Percentiles rank a stretch among this genome's conserved stretches.
These are phyloP conservation scores for Synchytrium microbalum DNA, from an alignment of 371 early-diverging fungal species.

Conservation along the genomic window DNA sequence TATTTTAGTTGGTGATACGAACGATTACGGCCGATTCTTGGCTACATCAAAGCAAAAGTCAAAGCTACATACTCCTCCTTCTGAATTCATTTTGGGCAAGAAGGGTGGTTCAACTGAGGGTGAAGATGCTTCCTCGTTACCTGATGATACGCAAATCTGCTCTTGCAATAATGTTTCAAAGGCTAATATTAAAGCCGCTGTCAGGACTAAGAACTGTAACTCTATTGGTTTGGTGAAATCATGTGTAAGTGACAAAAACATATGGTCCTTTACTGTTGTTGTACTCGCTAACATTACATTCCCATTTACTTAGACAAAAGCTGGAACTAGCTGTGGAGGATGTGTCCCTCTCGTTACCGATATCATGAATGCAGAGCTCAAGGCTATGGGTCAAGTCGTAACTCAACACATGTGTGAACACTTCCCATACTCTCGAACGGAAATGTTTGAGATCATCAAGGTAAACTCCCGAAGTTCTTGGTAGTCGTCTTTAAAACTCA, in stretches of 20 bases:
- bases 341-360: conserved; percentile 51
- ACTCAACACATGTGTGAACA: conserved; percentile 50
- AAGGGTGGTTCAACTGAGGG: conserved; percentile 26
- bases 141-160: conserved; percentile 61
- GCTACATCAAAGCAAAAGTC: conserved; percentile 41
- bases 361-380: conserved; percentile 55
- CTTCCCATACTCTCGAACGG: conserved; percentile 50
- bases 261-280: too few species aligned
- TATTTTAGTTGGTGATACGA: conserved; percentile 60
- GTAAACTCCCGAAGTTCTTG: too few species aligned
- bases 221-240: conserved; percentile 50
- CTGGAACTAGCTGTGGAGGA: conserved; percentile 41
- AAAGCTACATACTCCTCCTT: conserved; percentile 42
- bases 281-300: too few species aligned
- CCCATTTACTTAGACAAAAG: too few species aligned
- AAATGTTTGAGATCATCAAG: conserved; percentile 55
- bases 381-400: conserved; percentile 44
- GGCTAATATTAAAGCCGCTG: conserved; percentile 40
- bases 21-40: conserved; percentile 52
- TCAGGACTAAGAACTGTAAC: conserved; percentile 35
- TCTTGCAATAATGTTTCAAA: conserved; percentile 64
- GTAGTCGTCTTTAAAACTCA: too few species aligned
- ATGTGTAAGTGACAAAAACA: too few species aligned
- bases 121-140: conserved; percentile 40
- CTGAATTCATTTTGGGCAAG: conserved; percentile 52